These are phyloP conservation scores for Pleomassaria siparia DNA, from an alignment of 2,329 filamentous ascomycete genomes.

Conservation along the genomic window DNA sequence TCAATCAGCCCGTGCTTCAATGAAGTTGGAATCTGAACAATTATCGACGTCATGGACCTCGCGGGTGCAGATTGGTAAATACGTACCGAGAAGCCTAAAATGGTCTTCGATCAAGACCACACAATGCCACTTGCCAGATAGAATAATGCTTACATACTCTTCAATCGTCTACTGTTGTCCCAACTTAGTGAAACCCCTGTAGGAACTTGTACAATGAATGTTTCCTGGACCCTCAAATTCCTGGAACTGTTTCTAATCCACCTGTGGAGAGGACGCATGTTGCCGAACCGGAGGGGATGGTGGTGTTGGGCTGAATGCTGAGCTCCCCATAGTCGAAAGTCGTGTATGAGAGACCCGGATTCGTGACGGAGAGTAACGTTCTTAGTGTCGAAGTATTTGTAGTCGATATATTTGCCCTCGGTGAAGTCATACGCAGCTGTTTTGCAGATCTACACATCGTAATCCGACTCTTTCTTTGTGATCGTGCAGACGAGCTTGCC, in stretches of 20 bases:
- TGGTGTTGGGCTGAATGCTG: background rate
- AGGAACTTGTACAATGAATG: background rate
- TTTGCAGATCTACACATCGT: conserved; percentile 45
- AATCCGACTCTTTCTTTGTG: conserved; percentile 69
- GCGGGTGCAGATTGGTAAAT: too few species aligned
- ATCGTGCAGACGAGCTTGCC: conserved; percentile 86
- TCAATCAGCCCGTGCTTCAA: too few species aligned
- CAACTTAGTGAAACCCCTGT: too few species aligned
- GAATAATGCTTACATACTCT: too few species aligned
- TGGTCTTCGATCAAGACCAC: too few species aligned
- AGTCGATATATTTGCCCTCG: conserved; percentile 57
- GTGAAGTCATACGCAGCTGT: conserved; percentile 48
- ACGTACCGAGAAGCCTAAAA: too few species aligned
- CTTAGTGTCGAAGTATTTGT: conserved; percentile 52
- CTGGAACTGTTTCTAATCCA: conserved; percentile 8
- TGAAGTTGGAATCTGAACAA: too few species aligned
- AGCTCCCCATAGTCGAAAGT: conserved; percentile 12
- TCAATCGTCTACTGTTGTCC: too few species aligned
- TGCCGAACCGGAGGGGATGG: background rate
- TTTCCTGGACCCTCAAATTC: background rate
- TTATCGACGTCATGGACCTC: too few species aligned
- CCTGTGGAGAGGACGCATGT: conserved; percentile 27
- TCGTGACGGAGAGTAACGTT: conserved; percentile 18
- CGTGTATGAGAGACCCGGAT: conserved; percentile 18
- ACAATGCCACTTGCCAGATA: too few species aligned